Evolutionary conservation across 2,329 filamentous ascomycete species (phyloP), one percentile per base, ranked within the genome.

Genomic region (Sporothrix sp.): DNA sequence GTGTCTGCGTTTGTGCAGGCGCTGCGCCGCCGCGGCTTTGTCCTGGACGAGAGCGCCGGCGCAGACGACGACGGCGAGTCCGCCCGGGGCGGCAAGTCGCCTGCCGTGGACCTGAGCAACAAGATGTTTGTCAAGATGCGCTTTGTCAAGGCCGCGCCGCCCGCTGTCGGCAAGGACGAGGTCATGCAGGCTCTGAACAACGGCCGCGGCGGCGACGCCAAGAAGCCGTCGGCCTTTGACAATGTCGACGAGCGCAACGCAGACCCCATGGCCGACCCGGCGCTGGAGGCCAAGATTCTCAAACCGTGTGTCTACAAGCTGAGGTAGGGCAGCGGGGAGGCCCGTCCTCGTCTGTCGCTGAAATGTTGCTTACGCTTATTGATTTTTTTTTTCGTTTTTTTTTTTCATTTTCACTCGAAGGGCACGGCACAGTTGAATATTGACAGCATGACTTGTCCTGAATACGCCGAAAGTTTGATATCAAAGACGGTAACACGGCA

Each of bases 41-140:
- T 90, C n/a, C 74, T 96, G 27, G 78, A 76, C 28, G 79, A 56
- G 30, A 35, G 18, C 25, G 30, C 30, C 14, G 25, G n/a, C 9
- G 16, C n/a, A 21, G 45, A 79, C 8, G 78, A 75, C 6, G 59
- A 76, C 71, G 56, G 66, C 21, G 63, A 47, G 35, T 23, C 23
- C 39, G 20, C 28, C 75, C n/a, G n/a, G 8, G 58, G 76, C 71
- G 42, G 38, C 46, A 54, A 55, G 48, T 36, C 53, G 10, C 51
- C 54, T 7, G 79, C 83, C 0, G 75, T 95, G 9, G 89, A 98
- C 69, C 71, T 94, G 61, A 79, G 77, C 51, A 98, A 98, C 70
- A 94, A 85, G 70, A 98, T 98, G 93, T 98, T 98, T 71, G 91
- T 97, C 58, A 87, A 85, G 70, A 91, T 98, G 88, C 81, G 85